Percentiles rank a stretch among this genome's conserved stretches.
These are phyloP conservation scores for Lasiodiplodia sp. DNA, from an alignment of 2,329 filamentous ascomycete species.

Conservation along the genomic window DNA sequence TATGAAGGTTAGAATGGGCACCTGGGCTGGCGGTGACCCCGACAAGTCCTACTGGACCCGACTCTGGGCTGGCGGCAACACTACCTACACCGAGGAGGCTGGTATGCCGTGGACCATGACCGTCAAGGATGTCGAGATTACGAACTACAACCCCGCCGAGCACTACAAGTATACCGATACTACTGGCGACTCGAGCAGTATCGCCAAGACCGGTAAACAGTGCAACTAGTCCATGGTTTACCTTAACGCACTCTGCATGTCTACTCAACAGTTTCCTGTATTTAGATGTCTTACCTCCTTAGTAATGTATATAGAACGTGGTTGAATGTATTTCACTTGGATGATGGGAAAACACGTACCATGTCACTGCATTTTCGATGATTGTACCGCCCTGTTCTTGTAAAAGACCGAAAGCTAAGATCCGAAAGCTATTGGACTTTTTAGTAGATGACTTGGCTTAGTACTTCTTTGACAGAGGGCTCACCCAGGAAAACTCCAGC, in stretches of 20 bases:
- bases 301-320: not conserved
- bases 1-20: constrained; percentile 63
- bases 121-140: constrained; percentile 58
- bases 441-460: too few relatives aligned
- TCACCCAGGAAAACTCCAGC: too few relatives aligned
- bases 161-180: constrained; percentile 60
- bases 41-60: constrained; percentile 59
- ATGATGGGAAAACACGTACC: not conserved
- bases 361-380: too few relatives aligned
- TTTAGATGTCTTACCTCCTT: not conserved
- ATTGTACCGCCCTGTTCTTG: too few relatives aligned
- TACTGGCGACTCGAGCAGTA: constrained; percentile 57
- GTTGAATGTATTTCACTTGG: constrained; percentile 2
- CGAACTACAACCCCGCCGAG: constrained; percentile 60
- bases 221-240: not conserved
- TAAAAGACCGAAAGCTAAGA: too few relatives aligned
- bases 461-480: too few relatives aligned
- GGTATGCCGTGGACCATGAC: constrained; percentile 58
- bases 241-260: not conserved
- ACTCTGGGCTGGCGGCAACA: constrained; percentile 70
- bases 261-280: not conserved
- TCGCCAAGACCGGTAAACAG: constrained; percentile 47
- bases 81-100: constrained; percentile 52
- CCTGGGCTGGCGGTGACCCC: constrained; percentile 58
- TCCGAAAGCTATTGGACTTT: too few relatives aligned